Evolutionary conservation across 2,329 filamentous ascomycete genomes (phyloP).

Genomic region (Beauveria australis): DNA sequence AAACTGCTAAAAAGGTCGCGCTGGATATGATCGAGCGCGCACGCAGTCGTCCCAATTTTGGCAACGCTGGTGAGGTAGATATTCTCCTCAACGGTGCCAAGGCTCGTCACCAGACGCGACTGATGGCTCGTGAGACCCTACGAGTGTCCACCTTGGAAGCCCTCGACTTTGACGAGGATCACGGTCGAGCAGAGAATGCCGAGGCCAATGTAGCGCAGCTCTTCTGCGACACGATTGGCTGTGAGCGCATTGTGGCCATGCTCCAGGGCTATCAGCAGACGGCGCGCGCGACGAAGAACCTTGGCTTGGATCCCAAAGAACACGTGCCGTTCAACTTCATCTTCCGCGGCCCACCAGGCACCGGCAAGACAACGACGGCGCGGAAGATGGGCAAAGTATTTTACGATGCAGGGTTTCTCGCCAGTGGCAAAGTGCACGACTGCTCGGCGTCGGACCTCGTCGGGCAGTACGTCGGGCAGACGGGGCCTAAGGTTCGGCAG

Average conservation of each 20-base stretch:
- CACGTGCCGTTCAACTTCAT: slow-evolving; percentile 60
- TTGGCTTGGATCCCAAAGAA: slow-evolving; percentile 21
- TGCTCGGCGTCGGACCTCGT: slow-evolving; percentile 62
- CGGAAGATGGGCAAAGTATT: slow-evolving; percentile 68
- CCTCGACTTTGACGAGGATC: slow-evolving; percentile 63
- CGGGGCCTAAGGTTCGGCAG: slow-evolving; percentile 53
- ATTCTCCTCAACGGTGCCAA: slow-evolving; percentile 55
- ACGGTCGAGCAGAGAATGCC: slow-evolving; percentile 32
- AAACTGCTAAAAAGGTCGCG: slow-evolving; percentile 43
- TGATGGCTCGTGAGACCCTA: slow-evolving; percentile 16
- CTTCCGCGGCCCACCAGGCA: slow-evolving; percentile 58
- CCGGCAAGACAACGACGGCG: slow-evolving; percentile 66
- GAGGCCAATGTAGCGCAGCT: slow-evolving; percentile 40
- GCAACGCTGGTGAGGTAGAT: slow-evolving; percentile 67
- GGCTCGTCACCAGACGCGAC: slow-evolving; percentile 23
- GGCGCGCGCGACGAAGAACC: slow-evolving; percentile 20
- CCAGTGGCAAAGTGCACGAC: slow-evolving; percentile 51
- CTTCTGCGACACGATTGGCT: slow-evolving; percentile 52
- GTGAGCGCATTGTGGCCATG: slow-evolving; percentile 43
- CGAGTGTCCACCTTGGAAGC: slow-evolving; percentile 61
- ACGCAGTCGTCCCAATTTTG: slow-evolving; percentile 60
- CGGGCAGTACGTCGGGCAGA: slow-evolving; percentile 61
- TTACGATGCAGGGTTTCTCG: slow-evolving; percentile 65
- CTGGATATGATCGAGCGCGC: slow-evolving; percentile 52
- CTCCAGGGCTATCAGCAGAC: slow-evolving; percentile 48